Conservation (phyloP, 495 filamentous ascomycete species). For the Letharia lupina region DNA sequence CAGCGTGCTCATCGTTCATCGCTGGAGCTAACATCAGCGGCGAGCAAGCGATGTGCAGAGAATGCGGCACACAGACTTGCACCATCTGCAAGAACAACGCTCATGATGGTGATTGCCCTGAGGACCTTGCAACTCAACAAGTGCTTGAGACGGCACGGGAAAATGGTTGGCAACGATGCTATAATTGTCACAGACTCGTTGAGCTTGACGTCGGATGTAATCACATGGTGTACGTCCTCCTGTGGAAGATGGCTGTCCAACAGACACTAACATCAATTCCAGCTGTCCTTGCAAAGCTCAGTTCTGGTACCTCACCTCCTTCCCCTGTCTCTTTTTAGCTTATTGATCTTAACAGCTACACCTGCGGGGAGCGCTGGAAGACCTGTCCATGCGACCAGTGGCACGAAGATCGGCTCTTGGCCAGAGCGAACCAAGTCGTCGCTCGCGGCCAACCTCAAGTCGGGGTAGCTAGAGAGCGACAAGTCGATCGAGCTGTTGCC, state of each 20-base stretch:
- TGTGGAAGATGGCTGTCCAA: constrained; percentile 4
- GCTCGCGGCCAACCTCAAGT: constrained; percentile 26
- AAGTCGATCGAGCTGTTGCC: constrained; percentile 13
- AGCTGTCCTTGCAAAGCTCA: constrained; percentile 46
- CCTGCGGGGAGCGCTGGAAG: constrained; percentile 45
- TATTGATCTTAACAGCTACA: constrained; percentile 30
- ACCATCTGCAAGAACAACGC: constrained; percentile 36
- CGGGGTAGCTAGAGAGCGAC: constrained; percentile 6
- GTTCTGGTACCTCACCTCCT: constrained; percentile 37
- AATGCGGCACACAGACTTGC: constrained; percentile 38
- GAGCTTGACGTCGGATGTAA: constrained; percentile 40
- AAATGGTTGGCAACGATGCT: constrained; percentile 40
- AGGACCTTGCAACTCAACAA: constrained; percentile 31
- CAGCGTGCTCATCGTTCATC: constrained; percentile 41
- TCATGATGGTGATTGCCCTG: constrained; percentile 38
- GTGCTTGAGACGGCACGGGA: constrained; percentile 30
- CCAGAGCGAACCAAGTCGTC: constrained; percentile 30
- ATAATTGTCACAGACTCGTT: constrained; percentile 33
- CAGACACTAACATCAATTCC: constrained; percentile 12
- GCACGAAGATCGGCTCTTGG: constrained; percentile 31
- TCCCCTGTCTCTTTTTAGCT: not conserved
- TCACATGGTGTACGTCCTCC: constrained; percentile 35
- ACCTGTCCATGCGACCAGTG: constrained; percentile 39
- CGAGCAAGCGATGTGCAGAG: constrained; percentile 34
- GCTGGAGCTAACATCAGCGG: constrained; percentile 26